Evolutionary conservation across 176 grass and related monocot species (phyloP), one percentile per base, ranked within the genome.

Genomic region (Phoenix roebelenii): DNA sequence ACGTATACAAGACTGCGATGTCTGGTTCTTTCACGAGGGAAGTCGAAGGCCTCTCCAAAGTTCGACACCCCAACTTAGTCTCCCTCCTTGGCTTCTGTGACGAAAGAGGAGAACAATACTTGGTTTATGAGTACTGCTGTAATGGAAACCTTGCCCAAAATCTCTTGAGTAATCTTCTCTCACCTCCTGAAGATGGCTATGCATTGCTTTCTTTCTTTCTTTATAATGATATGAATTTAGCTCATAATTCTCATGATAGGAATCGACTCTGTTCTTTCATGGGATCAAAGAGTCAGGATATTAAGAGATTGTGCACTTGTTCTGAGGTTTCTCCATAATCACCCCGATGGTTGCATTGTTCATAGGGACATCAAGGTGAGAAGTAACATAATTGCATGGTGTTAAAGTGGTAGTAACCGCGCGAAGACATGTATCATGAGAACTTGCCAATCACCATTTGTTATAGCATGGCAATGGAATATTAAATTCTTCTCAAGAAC

Each of bases 321-420:
- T 17, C 51, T 89, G 15, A 72, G 77, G 74, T 89, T 81, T 65
- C 86, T 89, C 26, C 86, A 89, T 61, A 75, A 66, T 32, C 81
- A 85, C 22, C 82, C 86, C 3, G 81, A 85, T 69, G 86, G 86
- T 22, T 84, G 77, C 17, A 85, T 81, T 23, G 74, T 89, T 29
- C 86, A 85, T 25, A 81, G 81, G 60, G 81, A 89, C 51, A 85
- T 89, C 63, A 89, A 89, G 71, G 85, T 83, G 49, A 65, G 52
- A n/a, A 54, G 14, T 26, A 44, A 12, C 10, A 12, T 30, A 30
- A 6, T 6, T 30, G 28, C 28, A 30, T 30, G 26, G 4, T 28
- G 26, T 5, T 28, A 29, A 5, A 29, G 5, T 29, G 28, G 28
- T 29, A 29, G 5, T 29, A 5, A 29, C 28, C n/a, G n/a, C n/a